phyloP scores from a whole-genome alignment of 129 eudicot genomes.

The sunflower (Helianthus annuus) region DNA sequence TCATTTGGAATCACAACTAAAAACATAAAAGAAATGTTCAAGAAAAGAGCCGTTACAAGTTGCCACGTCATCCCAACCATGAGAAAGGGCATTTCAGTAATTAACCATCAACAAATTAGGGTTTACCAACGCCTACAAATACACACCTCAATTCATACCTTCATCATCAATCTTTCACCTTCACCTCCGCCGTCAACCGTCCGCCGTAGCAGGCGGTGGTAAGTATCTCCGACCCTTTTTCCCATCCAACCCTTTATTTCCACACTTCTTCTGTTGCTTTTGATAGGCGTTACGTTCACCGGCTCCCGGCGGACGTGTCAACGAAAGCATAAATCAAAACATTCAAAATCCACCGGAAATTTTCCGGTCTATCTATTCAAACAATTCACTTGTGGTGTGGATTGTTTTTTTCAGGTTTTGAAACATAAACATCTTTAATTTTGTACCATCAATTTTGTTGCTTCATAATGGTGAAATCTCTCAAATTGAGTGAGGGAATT shows the following conservation, averaged over 20 bases:
- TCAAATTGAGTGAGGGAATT: constrained; percentile 20
- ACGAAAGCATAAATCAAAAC: constrained; percentile 59
- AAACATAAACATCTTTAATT: not conserved
- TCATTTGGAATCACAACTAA: no score
- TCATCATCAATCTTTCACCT: not conserved
- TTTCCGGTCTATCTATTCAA: not conserved
- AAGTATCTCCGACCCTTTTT: not conserved
- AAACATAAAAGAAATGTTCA: no score
- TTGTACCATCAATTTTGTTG: not conserved
- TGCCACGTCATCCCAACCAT: not conserved
- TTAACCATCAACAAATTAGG: not conserved
- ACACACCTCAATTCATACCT: not conserved
- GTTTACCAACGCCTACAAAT: constrained; percentile 21
- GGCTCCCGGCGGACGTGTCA: constrained; percentile 69
- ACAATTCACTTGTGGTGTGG: constrained; percentile 33
- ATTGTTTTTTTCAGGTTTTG: constrained; percentile 15
- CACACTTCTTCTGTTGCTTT: constrained; percentile 37
- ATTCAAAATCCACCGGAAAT: constrained; percentile 21
- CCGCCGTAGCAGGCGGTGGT: not conserved
- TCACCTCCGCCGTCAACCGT: not conserved
- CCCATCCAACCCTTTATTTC: not conserved
- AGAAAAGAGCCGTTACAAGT: not conserved
- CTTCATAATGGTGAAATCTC: constrained; percentile 36
- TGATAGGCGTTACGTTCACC: constrained; percentile 75
- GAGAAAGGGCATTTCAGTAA: not conserved